Base-by-base conservation (phyloP, 192 early-diverging fungal species). In the Mortierella antarctica region DNA sequence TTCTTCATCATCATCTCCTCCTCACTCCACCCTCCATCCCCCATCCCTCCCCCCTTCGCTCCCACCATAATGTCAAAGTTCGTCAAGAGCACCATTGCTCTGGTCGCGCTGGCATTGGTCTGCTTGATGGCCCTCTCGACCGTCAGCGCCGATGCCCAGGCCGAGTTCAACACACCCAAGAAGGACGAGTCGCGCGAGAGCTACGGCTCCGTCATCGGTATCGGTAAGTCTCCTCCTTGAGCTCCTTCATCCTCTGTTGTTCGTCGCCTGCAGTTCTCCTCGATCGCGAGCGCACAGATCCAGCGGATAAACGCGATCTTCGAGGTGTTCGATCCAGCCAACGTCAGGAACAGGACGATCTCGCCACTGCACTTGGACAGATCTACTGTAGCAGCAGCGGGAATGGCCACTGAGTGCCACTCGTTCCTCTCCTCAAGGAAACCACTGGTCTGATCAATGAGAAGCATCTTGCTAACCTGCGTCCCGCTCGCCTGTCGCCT, bases 121-220 rank as follows among this genome's bases (percentile, higher is more conserved):
- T 70, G 63, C 57, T 67, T 79, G 76, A 69, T 71, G 63, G 76
- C 76, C 42, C 44, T 79, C 47, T 57, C 76, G 57, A 71, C 76
- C 58, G 76, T 79, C 68, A 79, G 71, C 69, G 76, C 76, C 69
- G 64, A 79, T 62, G 62, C 68, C 56, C 31, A 31, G 31, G 3
- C 31, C 31, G 31, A 31, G 31, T 31, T 31, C 3, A 31, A 31
- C 31, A 31, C 31, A 31, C 31, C 31, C 31, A 31, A 31, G 31
- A 31, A 31, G 3, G 76, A 79, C 76, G 69, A 79, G 58, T 62
- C 63, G 23, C 67, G 74, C 62, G 69, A 79, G 47, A 41, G 62
- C 56, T 79, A 67, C 58, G 76, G 76, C 68, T 71, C 76, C 69
- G 76, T 79, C 18, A 79, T 79, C 69, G 76, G 76, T 79, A 79